phyloP scores from a whole-genome alignment of 495 filamentous ascomycete species.

The Xylaria grammica region DNA sequence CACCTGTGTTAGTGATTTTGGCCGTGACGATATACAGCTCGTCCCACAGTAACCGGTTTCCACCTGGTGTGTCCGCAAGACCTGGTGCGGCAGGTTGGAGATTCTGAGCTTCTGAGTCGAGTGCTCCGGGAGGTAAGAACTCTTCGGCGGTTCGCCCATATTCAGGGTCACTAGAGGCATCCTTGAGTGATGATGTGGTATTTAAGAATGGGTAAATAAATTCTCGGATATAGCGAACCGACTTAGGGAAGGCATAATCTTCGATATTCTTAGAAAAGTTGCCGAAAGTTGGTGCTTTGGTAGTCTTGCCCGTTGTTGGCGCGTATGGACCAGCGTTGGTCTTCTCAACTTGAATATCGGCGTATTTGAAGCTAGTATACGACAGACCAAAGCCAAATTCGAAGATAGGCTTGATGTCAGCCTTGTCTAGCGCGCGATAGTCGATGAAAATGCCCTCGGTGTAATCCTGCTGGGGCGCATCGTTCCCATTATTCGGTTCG shows the following conservation, averaged over 20 bases:
- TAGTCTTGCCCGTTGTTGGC: conserved; percentile 70
- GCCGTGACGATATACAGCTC: conserved; percentile 77
- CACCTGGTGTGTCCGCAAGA: conserved; percentile 68
- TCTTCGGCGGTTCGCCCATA: conserved; percentile 67
- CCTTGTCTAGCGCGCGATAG: conserved; percentile 87
- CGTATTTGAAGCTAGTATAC: conserved; percentile 87
- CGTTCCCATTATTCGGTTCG: conserved; percentile 70
- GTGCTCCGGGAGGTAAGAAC: conserved; percentile 72
- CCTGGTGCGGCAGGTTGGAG: conserved; percentile 60
- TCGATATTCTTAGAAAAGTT: conserved; percentile 63
- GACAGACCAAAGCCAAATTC: conserved; percentile 92
- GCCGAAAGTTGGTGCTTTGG: conserved; percentile 71
- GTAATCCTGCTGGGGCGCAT: conserved; percentile 80
- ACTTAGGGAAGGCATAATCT: conserved; percentile 77
- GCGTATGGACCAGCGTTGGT: conserved; percentile 58
- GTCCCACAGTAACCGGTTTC: conserved; percentile 83
- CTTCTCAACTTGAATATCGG: conserved; percentile 68
- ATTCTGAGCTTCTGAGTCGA: conserved; percentile 69
- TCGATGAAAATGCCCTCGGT: conserved; percentile 91
- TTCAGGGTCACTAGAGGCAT: conserved; percentile 66
- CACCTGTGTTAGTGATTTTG: conserved; percentile 83
- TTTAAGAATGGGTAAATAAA: conserved; percentile 94
- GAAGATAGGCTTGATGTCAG: conserved; percentile 74
- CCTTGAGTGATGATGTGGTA: conserved; percentile 64
- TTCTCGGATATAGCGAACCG: conserved; percentile 54